Evolutionary conservation across 169 alveolate species (phyloP).

Genomic region (Plasmodium vivax): DNA sequence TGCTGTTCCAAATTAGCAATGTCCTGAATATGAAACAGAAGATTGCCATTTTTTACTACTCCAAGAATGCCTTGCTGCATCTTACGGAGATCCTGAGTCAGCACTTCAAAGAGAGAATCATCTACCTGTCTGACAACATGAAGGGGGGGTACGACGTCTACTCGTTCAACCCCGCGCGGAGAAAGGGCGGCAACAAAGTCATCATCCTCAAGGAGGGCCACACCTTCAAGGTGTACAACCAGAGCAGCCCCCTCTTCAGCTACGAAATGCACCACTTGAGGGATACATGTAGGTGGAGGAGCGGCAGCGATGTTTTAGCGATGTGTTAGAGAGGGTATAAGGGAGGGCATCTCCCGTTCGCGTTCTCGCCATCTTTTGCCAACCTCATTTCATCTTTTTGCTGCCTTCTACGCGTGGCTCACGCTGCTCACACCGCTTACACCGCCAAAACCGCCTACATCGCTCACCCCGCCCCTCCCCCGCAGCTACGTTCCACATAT

Average conservation of each 20-base stretch:
- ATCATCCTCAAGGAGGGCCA: slow-evolving; percentile 33
- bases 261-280: slow-evolving; percentile 9
- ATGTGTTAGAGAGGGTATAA: background rate
- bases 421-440: background rate
- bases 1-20: slow-evolving; percentile 23
- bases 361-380: background rate
- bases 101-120: slow-evolving; percentile 32
- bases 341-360: background rate
- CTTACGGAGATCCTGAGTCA: slow-evolving; percentile 59
- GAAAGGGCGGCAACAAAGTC: background rate
- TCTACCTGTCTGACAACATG: slow-evolving; percentile 15
- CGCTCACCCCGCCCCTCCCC: background rate
- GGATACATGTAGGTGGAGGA: slow-evolving; percentile 17
- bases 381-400: background rate
- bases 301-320: too few species aligned
- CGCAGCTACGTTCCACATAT: slow-evolving; percentile 18
- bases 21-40: slow-evolving; percentile 25
- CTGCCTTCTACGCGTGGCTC: background rate
- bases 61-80: slow-evolving; percentile 33
- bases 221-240: slow-evolving; percentile 19
- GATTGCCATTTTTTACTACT: slow-evolving; percentile 53
- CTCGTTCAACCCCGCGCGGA: slow-evolving; percentile 6
- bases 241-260: background rate
- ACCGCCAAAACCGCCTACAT: background rate
- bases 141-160: slow-evolving; percentile 36